Conservation (phyloP, 768 basidiomycete genomes). For the Mycena sanguinolenta region DNA sequence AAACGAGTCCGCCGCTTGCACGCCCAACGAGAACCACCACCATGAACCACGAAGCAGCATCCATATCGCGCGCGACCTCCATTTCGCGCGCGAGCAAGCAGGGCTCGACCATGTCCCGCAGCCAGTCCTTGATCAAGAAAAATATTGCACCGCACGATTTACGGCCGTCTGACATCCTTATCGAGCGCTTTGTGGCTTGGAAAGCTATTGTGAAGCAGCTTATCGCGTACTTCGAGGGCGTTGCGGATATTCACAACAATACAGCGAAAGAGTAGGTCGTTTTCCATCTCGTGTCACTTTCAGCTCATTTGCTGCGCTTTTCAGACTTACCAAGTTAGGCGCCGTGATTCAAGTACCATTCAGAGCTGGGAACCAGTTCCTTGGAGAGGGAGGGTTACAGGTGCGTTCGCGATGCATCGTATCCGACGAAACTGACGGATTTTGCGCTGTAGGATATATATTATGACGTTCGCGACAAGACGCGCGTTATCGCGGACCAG, state of each 20-base stretch:
- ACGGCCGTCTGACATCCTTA: slow-evolving; percentile 94
- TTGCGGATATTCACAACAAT: slow-evolving; percentile 93
- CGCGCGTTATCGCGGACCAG: slow-evolving; percentile 92
- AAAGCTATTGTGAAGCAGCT: slow-evolving; percentile 97
- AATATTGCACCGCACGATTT: slow-evolving; percentile 88
- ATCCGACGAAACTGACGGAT: background rate
- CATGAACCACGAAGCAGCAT: slow-evolving; percentile 60
- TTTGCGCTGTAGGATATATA: slow-evolving; percentile 12
- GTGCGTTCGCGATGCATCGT: slow-evolving; percentile 37
- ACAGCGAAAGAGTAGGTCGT: slow-evolving; percentile 77
- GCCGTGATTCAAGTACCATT: slow-evolving; percentile 99
- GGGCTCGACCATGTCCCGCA: slow-evolving; percentile 81
- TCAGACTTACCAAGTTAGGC: slow-evolving; percentile 83
- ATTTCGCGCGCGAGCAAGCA: slow-evolving; percentile 77
- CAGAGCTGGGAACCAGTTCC: slow-evolving; percentile 94
- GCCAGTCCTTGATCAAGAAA: slow-evolving; percentile 93
- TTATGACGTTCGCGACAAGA: slow-evolving; percentile 84
- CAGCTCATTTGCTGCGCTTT: too few relatives aligned
- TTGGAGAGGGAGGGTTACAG: slow-evolving; percentile 97
- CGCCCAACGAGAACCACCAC: slow-evolving; percentile 3
- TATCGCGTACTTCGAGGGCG: slow-evolving; percentile 88
- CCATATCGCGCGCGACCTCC: slow-evolving; percentile 75
- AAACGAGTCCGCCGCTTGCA: background rate
- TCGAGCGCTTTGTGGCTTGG: slow-evolving; percentile 95
- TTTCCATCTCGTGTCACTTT: too few relatives aligned